phyloP scores from a whole-genome alignment of 2,329 filamentous ascomycete species.

The Fusarium nygamai region DNA sequence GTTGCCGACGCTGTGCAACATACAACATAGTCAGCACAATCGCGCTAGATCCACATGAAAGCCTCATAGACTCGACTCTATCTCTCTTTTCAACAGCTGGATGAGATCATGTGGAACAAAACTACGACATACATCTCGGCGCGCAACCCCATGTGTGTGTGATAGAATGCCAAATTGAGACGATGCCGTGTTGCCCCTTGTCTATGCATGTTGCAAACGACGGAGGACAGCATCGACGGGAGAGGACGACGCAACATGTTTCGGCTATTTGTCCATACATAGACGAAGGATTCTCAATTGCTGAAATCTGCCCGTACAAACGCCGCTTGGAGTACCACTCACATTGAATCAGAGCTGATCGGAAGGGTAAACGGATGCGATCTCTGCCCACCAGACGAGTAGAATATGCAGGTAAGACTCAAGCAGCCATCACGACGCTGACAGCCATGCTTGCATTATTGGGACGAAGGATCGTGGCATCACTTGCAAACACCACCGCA shows the following conservation, averaged over 20 bases:
- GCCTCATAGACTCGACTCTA: constrained; percentile 15
- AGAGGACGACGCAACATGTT: constrained; percentile 29
- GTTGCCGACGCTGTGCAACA: constrained; percentile 14
- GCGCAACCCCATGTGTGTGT: constrained; percentile 18
- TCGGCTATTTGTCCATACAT: constrained; percentile 38
- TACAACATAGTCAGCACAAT: not conserved
- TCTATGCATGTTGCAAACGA: constrained; percentile 18
- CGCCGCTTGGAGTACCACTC: constrained; percentile 13
- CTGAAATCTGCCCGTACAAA: constrained; percentile 11
- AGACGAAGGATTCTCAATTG: constrained; percentile 25
- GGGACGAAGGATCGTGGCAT: constrained; percentile 16
- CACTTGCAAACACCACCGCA: not conserved
- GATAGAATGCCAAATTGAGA: constrained; percentile 25
- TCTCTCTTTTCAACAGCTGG: not conserved
- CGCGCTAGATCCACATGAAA: not conserved
- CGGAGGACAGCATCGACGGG: constrained; percentile 23
- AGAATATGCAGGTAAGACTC: constrained; percentile 17
- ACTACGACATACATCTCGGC: constrained; percentile 16
- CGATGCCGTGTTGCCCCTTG: constrained; percentile 14
- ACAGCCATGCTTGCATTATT: constrained; percentile 8
- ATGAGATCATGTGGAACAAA: not conserved
- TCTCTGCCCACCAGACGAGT: not conserved
- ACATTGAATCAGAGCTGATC: not conserved
- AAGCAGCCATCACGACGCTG: constrained; percentile 2
- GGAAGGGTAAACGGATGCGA: not conserved